Evolutionary conservation across 805 yeast genomes (phyloP).

Genomic region (Myxozyma geophila): DNA sequence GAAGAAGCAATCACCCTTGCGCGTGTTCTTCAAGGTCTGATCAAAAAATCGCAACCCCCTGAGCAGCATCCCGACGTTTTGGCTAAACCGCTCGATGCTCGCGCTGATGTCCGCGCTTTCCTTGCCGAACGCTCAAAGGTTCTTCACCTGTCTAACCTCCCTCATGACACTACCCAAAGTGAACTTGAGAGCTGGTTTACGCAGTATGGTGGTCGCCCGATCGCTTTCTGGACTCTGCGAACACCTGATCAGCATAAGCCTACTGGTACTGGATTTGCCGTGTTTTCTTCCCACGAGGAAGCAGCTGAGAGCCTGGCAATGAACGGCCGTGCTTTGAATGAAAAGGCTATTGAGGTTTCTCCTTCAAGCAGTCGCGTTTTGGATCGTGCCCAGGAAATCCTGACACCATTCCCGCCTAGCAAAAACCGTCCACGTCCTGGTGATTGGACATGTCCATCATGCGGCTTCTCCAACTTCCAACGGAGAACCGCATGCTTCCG

Average conservation of each 20-base stretch:
- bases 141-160: slow-evolving; percentile 77
- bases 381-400: slow-evolving; percentile 79
- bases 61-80: slow-evolving; percentile 61
- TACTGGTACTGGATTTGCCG: slow-evolving; percentile 76
- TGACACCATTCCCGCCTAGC: slow-evolving; percentile 81
- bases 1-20: slow-evolving; percentile 55
- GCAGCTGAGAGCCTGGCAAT: slow-evolving; percentile 76
- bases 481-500: slow-evolving; percentile 92
- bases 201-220: slow-evolving; percentile 81
- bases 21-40: slow-evolving; percentile 53
- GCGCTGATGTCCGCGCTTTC: slow-evolving; percentile 72
- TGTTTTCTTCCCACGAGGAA: slow-evolving; percentile 82
- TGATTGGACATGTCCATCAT: slow-evolving; percentile 97
- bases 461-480: slow-evolving; percentile 94
- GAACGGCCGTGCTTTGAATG: slow-evolving; percentile 78
- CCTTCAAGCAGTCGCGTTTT: slow-evolving; percentile 80
- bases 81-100: slow-evolving; percentile 74
- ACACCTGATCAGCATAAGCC: slow-evolving; percentile 60
- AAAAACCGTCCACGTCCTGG: slow-evolving; percentile 94
- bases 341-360: slow-evolving; percentile 78
- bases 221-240: slow-evolving; percentile 86
- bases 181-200: slow-evolving; percentile 92
- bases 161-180: slow-evolving; percentile 84
- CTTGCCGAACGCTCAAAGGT: slow-evolving; percentile 73
- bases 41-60: slow-evolving; percentile 53